Base-by-base conservation (phyloP, 2,329 filamentous ascomycete genomes). In the Fusarium pseudocircinatum region DNA sequence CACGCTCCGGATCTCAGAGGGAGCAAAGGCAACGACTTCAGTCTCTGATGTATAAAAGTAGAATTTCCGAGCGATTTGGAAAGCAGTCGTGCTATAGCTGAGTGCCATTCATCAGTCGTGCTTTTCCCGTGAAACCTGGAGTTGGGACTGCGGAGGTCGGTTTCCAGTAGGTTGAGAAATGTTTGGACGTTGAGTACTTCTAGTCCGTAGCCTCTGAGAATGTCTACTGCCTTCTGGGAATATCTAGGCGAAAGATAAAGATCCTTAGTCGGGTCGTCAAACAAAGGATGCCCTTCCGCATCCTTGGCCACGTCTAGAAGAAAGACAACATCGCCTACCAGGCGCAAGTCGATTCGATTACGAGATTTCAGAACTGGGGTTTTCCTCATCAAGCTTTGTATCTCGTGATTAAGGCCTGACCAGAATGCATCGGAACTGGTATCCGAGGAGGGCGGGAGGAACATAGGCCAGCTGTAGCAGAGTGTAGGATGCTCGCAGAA, bases 401-500 rank as follows among this genome's bases (percentile, higher is more conserved):
- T 59, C 1, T 60, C 40, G 0, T 11, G 1, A 4, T 53, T 36
- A 1, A 76, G n/a, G 4, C 8, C 16, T 14, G 39, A 49, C 73
- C 68, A 76, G 44, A 74, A 49, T 30, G 20, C 46, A 16, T 49
- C 46, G 14, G 46, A 49, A n/a, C 20, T n/a, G 4, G 46, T n/a
- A 16, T 30, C 28, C 30, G 28, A 49, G 10, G 20, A n/a, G 20
- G 28, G 30, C 7, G 46, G 46, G 10, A 76, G 66, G 28, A 76
- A 76, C 5, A 43, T 1, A 1, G 62, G 54, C 74, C 73, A 75
- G 14, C 58, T 16, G 22, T 72, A 75, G 34, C 67, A 57, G 7
- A 75, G 70, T 4, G 32, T 58, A 11, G 46, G 14, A 13, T 49
- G 46, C 28, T 64, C 32, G n/a, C 71, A 76, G 22, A 76, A 76